Evolutionary conservation across 345 rosid genomes (phyloP).

Genomic region (Gossypium anomalum): DNA sequence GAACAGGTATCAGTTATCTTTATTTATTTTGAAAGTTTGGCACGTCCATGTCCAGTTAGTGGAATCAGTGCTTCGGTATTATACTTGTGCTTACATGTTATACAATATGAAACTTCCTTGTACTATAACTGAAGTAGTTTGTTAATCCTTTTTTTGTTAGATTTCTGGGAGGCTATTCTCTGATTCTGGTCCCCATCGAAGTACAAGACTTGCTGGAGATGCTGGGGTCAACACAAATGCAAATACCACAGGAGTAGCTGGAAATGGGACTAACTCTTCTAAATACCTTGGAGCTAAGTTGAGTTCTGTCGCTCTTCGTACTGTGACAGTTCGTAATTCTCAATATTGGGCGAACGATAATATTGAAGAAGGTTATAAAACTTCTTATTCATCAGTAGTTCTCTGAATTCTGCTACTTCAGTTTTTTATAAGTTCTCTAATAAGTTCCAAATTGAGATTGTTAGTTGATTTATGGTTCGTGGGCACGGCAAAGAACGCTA

Average conservation of each 20-base stretch:
- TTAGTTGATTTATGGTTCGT: neutral
- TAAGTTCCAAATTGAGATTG: neutral
- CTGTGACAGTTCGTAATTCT: constrained; percentile 82
- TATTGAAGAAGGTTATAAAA: constrained; percentile 68
- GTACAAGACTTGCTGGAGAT: constrained; percentile 80
- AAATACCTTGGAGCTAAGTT: constrained; percentile 81
- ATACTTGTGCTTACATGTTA: neutral
- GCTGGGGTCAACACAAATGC: constrained; percentile 49
- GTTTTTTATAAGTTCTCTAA: neutral
- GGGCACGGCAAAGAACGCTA: neutral
- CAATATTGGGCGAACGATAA: constrained; percentile 86
- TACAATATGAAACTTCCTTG: constrained; percentile 10
- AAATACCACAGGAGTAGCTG: constrained; percentile 45
- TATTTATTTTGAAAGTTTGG: neutral
- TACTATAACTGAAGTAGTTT: constrained; percentile 6
- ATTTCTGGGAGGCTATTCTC: constrained; percentile 94
- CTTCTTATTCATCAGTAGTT: constrained; percentile 15
- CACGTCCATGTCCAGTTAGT: neutral
- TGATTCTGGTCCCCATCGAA: constrained; percentile 87
- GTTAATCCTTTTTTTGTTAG: constrained; percentile 39
- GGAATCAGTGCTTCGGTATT: constrained; percentile 11
- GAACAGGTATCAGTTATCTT: neutral
- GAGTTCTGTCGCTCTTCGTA: constrained; percentile 64
- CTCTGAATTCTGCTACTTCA: neutral
- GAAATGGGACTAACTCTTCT: constrained; percentile 68